phyloP scores from a whole-genome alignment of 2,329 filamentous ascomycete genomes.

The Fusarium incarnatum region DNA sequence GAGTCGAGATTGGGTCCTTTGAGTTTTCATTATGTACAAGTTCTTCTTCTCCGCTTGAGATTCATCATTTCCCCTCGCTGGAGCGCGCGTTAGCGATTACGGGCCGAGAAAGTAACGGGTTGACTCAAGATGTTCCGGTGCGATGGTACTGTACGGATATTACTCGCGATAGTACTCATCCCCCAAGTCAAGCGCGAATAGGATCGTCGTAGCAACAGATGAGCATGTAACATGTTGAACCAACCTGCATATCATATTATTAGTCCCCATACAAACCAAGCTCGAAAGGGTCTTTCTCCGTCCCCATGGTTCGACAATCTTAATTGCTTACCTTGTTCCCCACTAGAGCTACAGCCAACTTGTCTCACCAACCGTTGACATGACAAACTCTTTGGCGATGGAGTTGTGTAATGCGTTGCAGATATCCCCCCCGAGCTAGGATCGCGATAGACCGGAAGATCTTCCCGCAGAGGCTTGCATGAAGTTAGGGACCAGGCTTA shows the following conservation, averaged over 20 bases:
- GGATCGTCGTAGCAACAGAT: constrained; percentile 4
- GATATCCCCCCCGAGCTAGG: constrained; percentile 3
- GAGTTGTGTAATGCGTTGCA: constrained; percentile 27
- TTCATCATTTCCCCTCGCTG: constrained; percentile 1
- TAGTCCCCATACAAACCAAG: neutral
- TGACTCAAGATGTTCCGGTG: constrained; percentile 6
- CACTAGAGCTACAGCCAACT: neutral
- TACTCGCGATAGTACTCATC: neutral
- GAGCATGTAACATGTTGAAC: neutral
- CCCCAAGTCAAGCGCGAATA: constrained; percentile 3
- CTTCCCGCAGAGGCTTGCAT: constrained; percentile 29
- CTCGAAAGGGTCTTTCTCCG: constrained; percentile 11
- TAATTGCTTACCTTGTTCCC: constrained; percentile 21
- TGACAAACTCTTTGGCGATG: constrained; percentile 34
- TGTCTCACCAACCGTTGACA: constrained; percentile 8
- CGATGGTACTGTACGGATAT: neutral
- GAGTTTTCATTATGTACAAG: constrained; percentile 32
- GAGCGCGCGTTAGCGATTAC: constrained; percentile 3
- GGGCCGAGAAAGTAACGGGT: constrained; percentile 7
- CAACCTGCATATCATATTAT: constrained; percentile 2
- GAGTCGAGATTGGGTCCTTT: neutral
- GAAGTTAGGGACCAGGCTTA: neutral
- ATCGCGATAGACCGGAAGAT: constrained; percentile 32
- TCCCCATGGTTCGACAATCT: constrained; percentile 40
- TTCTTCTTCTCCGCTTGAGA: constrained; percentile 21